A percentile compares a stretch with the other conserved stretches of the same genome.
Conservation (phyloP, 2,329 filamentous ascomycete species). For the Colletotrichum godetiae region DNA sequence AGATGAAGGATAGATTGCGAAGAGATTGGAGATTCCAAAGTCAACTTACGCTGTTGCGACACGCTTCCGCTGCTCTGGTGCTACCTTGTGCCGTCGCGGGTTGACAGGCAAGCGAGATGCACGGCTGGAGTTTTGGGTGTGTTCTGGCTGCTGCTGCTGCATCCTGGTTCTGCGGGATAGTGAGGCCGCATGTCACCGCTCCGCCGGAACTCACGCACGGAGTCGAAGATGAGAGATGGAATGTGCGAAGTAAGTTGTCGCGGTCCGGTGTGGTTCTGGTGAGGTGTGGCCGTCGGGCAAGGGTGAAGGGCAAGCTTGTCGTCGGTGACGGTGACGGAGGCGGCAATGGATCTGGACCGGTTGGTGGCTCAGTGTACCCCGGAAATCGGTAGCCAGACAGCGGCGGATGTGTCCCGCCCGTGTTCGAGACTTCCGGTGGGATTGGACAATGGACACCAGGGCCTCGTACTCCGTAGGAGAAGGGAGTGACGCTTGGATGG, state of each 20-base stretch:
- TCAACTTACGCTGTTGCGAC: constrained; percentile 60
- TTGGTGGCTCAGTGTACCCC: not conserved
- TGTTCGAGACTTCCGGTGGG: not conserved
- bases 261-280: not conserved
- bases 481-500: not conserved
- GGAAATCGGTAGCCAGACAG: not conserved
- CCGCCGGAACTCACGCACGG: constrained; percentile 12
- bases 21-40: not conserved
- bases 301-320: not conserved
- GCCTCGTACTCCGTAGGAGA: not conserved
- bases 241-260: not conserved
- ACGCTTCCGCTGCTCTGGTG: constrained; percentile 58
- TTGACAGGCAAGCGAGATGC: constrained; percentile 59
- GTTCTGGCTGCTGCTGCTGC: constrained; percentile 33
- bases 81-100: constrained; percentile 60
- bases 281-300: not conserved
- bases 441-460: not conserved
- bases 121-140: constrained; percentile 37
- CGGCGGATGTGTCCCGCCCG: not conserved
- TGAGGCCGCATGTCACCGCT: constrained; percentile 33
- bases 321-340: not conserved
- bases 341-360: too few species aligned
- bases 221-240: not conserved
- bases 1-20: not conserved
- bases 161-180: constrained; percentile 31